These are phyloP conservation scores for Aeminium ludgeri DNA, from an alignment of 495 filamentous ascomycete genomes.

Conservation along the genomic window DNA sequence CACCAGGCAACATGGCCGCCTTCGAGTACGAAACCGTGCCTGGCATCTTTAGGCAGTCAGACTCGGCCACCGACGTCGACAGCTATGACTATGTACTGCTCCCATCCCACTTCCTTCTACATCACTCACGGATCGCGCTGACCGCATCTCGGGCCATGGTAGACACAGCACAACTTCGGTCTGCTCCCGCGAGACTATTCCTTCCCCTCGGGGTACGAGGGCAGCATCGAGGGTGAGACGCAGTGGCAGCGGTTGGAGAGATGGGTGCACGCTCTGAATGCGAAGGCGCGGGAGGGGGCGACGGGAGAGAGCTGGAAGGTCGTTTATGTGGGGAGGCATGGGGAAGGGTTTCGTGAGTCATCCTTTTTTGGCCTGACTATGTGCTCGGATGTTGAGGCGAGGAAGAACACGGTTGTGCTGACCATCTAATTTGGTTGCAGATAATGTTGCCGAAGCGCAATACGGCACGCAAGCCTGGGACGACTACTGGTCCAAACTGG, in stretches of 20 bases:
- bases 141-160: no score
- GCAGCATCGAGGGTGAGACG: slow-evolving; percentile 14
- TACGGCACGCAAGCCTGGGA: slow-evolving; percentile 26
- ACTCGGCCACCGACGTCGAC: slow-evolving; percentile 38
- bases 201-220: slow-evolving; percentile 9
- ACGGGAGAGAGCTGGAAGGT: slow-evolving; percentile 23
- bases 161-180: slow-evolving; percentile 37
- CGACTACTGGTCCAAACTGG: slow-evolving; percentile 23
- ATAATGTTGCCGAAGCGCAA: slow-evolving; percentile 24
- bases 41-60: slow-evolving; percentile 44
- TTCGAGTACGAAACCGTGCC: slow-evolving; percentile 3
- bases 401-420: no score
- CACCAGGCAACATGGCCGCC: no score
- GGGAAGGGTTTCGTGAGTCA: slow-evolving; percentile 21
- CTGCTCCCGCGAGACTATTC: slow-evolving; percentile 38
- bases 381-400: neutral
- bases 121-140: neutral
- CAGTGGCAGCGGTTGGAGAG: slow-evolving; percentile 22
- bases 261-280: slow-evolving; percentile 13
- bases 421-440: neutral
- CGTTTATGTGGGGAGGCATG: slow-evolving; percentile 24
- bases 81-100: slow-evolving; percentile 47
- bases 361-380: neutral
- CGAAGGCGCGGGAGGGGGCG: slow-evolving; percentile 6
- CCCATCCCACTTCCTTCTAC: no score